Percentiles rank a stretch among this genome's conserved stretches.
These are phyloP conservation scores for Stagonosporopsis tanaceti DNA, from an alignment of 2,329 filamentous ascomycete genomes.

Conservation along the genomic window DNA sequence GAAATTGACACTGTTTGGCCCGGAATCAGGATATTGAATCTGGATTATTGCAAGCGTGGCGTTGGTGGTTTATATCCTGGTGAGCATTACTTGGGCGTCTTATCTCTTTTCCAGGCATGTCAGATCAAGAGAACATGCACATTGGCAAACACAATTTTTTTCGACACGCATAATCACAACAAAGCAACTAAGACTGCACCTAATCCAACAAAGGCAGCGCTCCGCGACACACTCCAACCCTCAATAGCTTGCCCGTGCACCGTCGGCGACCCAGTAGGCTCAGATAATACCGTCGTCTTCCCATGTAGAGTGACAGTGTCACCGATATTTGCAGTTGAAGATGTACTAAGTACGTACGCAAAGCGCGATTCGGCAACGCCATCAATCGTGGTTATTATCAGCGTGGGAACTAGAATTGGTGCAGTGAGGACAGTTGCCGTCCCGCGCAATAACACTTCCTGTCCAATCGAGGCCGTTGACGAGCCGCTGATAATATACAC, in stretches of 20 bases:
- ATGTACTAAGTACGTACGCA: background rate
- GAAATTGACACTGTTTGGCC: background rate
- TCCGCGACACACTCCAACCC: background rate
- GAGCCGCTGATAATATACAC: background rate
- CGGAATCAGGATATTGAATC: background rate
- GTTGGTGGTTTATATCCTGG: conserved; percentile 17
- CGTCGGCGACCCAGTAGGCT: background rate
- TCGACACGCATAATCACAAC: background rate
- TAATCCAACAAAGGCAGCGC: background rate
- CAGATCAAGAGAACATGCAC: background rate
- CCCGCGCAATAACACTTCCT: background rate
- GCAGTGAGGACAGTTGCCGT: background rate
- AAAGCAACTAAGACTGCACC: background rate
- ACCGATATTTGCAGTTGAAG: conserved; percentile 17
- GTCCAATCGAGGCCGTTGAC: background rate
- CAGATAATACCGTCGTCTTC: conserved; percentile 14
- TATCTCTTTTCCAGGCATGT: background rate
- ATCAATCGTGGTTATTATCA: background rate
- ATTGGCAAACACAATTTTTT: background rate
- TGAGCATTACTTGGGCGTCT: background rate
- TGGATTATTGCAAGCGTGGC: conserved; percentile 12
- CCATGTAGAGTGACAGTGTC: conserved; percentile 24
- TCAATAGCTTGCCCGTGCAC: background rate
- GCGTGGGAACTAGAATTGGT: background rate
- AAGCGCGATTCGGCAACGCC: background rate